Base-by-base conservation (phyloP, 257 asterid species). In the Nyctanthes arbortristis region DNA sequence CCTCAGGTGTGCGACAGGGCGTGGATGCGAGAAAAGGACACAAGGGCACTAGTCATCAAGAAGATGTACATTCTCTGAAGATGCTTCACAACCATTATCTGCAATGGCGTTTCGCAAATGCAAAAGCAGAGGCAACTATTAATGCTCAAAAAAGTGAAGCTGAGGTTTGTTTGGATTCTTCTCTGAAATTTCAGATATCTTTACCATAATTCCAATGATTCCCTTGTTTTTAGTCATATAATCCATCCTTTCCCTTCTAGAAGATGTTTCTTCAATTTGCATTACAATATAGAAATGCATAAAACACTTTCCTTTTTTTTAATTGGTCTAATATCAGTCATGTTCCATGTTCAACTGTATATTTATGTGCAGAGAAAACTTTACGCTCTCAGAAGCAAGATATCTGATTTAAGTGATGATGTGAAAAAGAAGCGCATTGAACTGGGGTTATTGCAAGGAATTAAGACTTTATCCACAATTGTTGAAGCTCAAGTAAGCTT, bases 31-130 rank as follows among this genome's bases (percentile, higher is more conserved):
- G 73, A 81, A 85, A 86, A 79, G 88, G 83, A 29, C 83, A 75
- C 72, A 83, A 74, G 75, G 73, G 11, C 2, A 61, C 74, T 33
- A 76, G 70, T 45, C 90, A 81, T 40, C 86, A 72, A 25, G 97
- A 88, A 70, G 96, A 89, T 35, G 78, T 77, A 52, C 94, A 92
- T 75, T 79, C 89, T 55, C 74, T 92, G 34, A 92, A 84, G 77
- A 77, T 92, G 78, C 76, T 92, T 61, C 66, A 65, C 32, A 89
- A 89, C 69, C 87, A 82, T 63, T 69, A 70, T 59, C 71, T 89
- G 75, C 96, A 86, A 54, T 92, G 94, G 94, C 79, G 89, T 43
- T 78, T 77, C 22, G 83, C 86, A 2, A 92, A 92, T 73, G 90
- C 94, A 9, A 92, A 80, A 78, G 90, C 96, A 0, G 92, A 85